Percentiles rank a stretch among this genome's conserved stretches.
Conservation (phyloP, 495 filamentous ascomycete species). For the Paragyromitra xinjiangensis region DNA sequence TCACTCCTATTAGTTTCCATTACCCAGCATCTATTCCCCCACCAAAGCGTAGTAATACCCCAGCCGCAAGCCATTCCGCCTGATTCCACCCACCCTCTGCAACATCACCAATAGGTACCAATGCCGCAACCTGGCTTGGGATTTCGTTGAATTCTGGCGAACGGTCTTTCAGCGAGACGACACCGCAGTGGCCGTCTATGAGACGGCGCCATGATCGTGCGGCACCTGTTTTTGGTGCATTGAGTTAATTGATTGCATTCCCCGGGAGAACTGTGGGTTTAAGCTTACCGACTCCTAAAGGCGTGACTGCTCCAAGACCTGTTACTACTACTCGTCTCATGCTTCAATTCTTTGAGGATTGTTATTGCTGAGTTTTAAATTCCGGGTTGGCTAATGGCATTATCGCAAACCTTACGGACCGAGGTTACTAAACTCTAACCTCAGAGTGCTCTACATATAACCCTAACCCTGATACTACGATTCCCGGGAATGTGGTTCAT, state of each 20-base stretch:
- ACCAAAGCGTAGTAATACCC: conserved; percentile 59
- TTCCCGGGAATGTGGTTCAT: conserved; percentile 17
- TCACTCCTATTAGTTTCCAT: conserved; percentile 17
- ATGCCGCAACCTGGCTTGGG: conserved; percentile 82
- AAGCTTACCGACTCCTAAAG: conserved; percentile 76
- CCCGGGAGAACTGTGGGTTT: background rate
- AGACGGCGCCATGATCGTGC: conserved; percentile 82
- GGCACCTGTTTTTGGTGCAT: conserved; percentile 64
- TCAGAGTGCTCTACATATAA: background rate
- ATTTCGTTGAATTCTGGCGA: conserved; percentile 71
- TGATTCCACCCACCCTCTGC: conserved; percentile 73
- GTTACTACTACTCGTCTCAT: conserved; percentile 97
- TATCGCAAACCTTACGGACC: background rate
- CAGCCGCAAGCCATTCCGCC: conserved; percentile 75
- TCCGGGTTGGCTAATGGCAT: conserved; percentile 5
- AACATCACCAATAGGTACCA: conserved; percentile 72
- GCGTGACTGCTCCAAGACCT: conserved; percentile 90
- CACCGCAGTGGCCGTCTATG: conserved; percentile 78
- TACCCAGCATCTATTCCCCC: background rate
- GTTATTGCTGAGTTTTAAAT: background rate
- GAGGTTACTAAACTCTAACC: background rate
- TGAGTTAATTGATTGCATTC: background rate
- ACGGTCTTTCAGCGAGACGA: conserved; percentile 72
- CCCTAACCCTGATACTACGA: conserved; percentile 29
- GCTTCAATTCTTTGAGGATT: conserved; percentile 27